A percentile compares a stretch with the other conserved stretches of the same genome.
Conservation (phyloP, 2,329 filamentous ascomycete species). For the Ramularia endophylla region DNA sequence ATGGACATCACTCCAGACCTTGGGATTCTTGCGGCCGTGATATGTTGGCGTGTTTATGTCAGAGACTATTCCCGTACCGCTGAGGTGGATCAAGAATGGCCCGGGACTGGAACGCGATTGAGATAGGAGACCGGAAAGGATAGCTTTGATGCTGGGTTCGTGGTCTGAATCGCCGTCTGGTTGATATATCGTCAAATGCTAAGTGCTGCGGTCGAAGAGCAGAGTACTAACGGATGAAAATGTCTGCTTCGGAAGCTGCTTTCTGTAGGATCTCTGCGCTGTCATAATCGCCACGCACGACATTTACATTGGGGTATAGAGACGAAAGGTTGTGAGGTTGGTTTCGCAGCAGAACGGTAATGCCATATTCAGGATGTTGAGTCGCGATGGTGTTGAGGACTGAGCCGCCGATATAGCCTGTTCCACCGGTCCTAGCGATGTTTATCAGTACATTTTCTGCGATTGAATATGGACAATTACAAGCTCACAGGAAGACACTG, state of each 20-base stretch:
- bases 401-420: slow-evolving; percentile 40
- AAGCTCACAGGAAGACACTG: too few species aligned
- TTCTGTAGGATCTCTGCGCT: slow-evolving; percentile 38
- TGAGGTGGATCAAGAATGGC: slow-evolving; percentile 45
- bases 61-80: slow-evolving; percentile 51
- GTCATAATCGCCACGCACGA: slow-evolving; percentile 50
- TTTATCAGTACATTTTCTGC: too few species aligned
- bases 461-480: too few species aligned
- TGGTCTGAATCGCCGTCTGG: slow-evolving; percentile 45
- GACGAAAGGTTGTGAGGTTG: slow-evolving; percentile 42
- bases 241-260: slow-evolving; percentile 44
- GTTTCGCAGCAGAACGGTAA: slow-evolving; percentile 46
- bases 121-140: slow-evolving; percentile 45
- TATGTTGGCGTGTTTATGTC: slow-evolving; percentile 43
- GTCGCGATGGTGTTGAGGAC: slow-evolving; percentile 38
- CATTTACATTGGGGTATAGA: slow-evolving; percentile 42
- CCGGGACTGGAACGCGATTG: slow-evolving; percentile 35
- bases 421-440: slow-evolving; percentile 14
- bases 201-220: background rate
- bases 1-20: slow-evolving; percentile 54
- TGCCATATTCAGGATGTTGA: slow-evolving; percentile 44
- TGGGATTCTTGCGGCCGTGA: slow-evolving; percentile 42
- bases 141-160: slow-evolving; percentile 39
- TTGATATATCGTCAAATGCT: slow-evolving; percentile 10
- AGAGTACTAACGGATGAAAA: slow-evolving; percentile 39